phyloP scores from a whole-genome alignment of 495 filamentous ascomycete genomes.

The Xylaria curta region DNA sequence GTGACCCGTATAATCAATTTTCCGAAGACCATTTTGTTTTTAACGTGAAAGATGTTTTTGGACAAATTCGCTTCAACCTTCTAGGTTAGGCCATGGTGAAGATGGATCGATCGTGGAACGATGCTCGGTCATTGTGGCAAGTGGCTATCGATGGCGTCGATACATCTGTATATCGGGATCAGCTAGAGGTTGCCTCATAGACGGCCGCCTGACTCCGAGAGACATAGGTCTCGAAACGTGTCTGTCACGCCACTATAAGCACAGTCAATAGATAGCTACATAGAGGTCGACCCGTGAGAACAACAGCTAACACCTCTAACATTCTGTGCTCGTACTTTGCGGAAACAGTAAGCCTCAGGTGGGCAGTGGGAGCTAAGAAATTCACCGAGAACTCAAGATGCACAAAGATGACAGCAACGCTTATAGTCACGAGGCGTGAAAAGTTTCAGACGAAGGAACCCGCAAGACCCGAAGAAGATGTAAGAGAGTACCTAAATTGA shows the following conservation, averaged over 20 bases:
- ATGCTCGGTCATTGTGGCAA: slow-evolving; percentile 9
- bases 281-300: neutral
- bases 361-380: neutral
- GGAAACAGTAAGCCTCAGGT: neutral
- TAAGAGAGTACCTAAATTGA: neutral
- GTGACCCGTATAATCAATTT: neutral
- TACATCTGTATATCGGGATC: neutral
- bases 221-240: neutral
- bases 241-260: neutral
- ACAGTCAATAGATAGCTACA: neutral
- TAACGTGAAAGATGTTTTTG: neutral
- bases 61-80: slow-evolving; percentile 2
- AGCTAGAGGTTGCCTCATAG: neutral
- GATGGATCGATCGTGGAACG: slow-evolving; percentile 18
- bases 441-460: neutral
- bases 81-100: neutral
- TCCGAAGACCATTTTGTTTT: neutral
- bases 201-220: neutral
- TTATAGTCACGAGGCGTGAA: neutral
- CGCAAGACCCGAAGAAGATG: neutral
- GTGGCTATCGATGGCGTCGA: neutral
- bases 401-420: neutral
- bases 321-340: neutral
- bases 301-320: neutral
- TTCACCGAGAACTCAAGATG: neutral